Evolutionary conservation across 768 basidiomycete species (phyloP).

Genomic region (Lactarius indigo): DNA sequence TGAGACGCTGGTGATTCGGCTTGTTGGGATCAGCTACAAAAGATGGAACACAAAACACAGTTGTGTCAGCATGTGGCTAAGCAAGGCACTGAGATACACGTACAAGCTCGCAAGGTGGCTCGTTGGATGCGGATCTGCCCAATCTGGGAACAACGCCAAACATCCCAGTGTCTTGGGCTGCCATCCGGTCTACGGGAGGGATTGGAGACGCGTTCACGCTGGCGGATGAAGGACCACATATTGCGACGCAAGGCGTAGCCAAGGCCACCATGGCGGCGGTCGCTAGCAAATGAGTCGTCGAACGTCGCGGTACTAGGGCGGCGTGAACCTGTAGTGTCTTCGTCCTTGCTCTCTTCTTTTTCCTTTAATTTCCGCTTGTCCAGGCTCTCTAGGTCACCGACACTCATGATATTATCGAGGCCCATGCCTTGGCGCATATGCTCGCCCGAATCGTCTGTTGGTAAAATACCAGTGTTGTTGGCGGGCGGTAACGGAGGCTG

Average conservation of each 20-base stretch:
- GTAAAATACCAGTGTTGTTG: no score
- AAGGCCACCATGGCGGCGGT: no score
- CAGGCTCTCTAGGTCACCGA: no score
- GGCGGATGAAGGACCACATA: conserved; percentile 18
- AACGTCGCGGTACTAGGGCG: conserved; percentile 11
- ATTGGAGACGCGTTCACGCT: neutral
- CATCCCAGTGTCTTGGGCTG: conserved; percentile 17
- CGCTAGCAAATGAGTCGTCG: no score
- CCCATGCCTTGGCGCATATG: no score
- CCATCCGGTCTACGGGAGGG: conserved; percentile 14
- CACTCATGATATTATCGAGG: no score
- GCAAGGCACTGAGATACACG: neutral
- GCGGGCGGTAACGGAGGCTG: neutral
- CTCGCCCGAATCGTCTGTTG: no score
- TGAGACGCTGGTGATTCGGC: conserved; percentile 64
- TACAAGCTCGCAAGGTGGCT: conserved; percentile 18
- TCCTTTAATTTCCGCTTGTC: no score
- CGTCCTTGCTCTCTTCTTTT: no score
- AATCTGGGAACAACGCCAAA: conserved; percentile 33
- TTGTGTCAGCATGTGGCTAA: neutral
- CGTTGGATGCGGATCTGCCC: conserved; percentile 32
- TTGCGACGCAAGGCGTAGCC: conserved; percentile 2
- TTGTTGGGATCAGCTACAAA: conserved; percentile 51
- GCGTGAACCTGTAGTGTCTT: conserved; percentile 1
- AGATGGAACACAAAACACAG: conserved; percentile 5